Evolutionary conservation across 768 basidiomycete genomes (phyloP).

Genomic region (Ramaria sp.): DNA sequence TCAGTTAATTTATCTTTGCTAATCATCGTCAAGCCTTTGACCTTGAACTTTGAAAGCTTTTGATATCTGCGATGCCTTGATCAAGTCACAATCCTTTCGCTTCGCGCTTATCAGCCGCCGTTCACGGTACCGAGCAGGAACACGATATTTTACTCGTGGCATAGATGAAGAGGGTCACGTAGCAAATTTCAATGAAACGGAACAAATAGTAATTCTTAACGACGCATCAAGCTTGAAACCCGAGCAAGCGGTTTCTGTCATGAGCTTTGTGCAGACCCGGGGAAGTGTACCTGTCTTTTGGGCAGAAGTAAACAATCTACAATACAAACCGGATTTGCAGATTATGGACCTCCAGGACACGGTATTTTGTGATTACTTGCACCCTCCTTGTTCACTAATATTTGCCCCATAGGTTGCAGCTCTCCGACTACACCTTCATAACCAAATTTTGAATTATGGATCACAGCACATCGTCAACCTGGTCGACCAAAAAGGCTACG

Average conservation of each 20-base stretch:
- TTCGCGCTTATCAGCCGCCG: constrained; percentile 88
- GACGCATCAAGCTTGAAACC: constrained; percentile 22
- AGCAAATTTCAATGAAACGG: constrained; percentile 97
- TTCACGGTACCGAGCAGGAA: constrained; percentile 89
- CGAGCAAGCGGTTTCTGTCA: constrained; percentile 43
- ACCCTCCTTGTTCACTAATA: background rate
- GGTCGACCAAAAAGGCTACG: constrained; percentile 88
- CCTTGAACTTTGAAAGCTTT: constrained; percentile 45
- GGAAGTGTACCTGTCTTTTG: constrained; percentile 93
- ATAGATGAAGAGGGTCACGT: constrained; percentile 83
- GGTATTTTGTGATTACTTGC: constrained; percentile 31
- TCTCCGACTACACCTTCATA: constrained; percentile 61
- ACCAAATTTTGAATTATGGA: constrained; percentile 67
- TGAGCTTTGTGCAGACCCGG: constrained; percentile 88
- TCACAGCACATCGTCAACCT: constrained; percentile 76
- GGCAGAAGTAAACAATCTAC: constrained; percentile 90
- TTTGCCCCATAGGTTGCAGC: constrained; percentile 47
- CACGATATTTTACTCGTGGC: constrained; percentile 93
- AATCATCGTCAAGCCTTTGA: constrained; percentile 6
- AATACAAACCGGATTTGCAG: constrained; percentile 94
- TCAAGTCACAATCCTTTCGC: constrained; percentile 71
- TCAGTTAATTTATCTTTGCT: constrained; percentile 34
- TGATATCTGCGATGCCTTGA: constrained; percentile 62
- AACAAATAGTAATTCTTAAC: constrained; percentile 82
- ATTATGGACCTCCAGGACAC: constrained; percentile 89